Evolutionary conservation across 352 stramenopile species (phyloP), one percentile per base, ranked within the genome.

Genomic region (Phytophthora lateralis): DNA sequence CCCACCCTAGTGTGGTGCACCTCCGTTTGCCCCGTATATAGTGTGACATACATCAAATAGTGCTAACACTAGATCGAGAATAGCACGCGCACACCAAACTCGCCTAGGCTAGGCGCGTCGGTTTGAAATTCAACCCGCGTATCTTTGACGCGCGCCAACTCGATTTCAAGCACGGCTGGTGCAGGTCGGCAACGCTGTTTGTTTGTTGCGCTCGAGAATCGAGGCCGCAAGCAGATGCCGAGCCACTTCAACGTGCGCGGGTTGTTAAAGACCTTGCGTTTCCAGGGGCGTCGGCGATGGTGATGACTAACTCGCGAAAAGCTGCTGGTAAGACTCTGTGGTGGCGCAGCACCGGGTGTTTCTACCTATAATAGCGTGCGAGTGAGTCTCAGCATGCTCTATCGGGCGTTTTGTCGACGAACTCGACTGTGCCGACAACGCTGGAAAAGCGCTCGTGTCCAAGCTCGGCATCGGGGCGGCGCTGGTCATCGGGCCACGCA

Each of bases 201-300:
- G 27, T 8, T 30, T 32, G 27, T 32, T 32, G 2, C 34, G 34
- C 34, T 17, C 34, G 34, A 15, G 15, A n/a, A 39, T n/a, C 34
- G 34, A 32, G 27, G 27, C 27, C 27, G 34, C 27, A 11, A n/a
- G 35, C 34, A 46, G 47, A 43, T 39, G 47, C 9, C 14, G 32
- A 32, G 52, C 24, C n/a, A 17, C 60, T 74, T 70, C 60, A 73
- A 70, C 54, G 29, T 73, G 60, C 15, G 18, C 37, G 6, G 10
- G 20, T 29, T 67, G 54, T 71, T 67, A 71, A 70, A 71, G 37
- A 59, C 49, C 9, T 71, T 74, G 66, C 66, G 66, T 74, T 70
- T 74, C 66, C 32, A 20, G 20, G 14, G 0, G 48, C 6, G 34
- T 42, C 17, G n/a, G 55, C 38, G 30, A 56, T 37, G 34, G n/a